Base-by-base conservation (phyloP, 768 basidiomycete genomes). In the Dentipellis fragilis region DNA sequence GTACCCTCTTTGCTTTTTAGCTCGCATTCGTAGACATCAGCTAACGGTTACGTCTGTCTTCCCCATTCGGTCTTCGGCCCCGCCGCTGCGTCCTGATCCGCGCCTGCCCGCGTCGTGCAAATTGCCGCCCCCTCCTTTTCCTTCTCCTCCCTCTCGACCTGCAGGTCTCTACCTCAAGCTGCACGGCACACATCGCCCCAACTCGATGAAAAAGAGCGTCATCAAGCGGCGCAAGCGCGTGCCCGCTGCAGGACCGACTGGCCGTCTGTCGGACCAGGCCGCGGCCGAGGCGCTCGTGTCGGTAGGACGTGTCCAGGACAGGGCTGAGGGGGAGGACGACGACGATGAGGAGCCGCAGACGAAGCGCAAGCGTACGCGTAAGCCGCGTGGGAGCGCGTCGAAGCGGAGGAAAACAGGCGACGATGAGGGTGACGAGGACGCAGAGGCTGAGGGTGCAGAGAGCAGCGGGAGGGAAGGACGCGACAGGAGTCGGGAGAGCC, bases 141-240 rank as follows among this genome's bases (percentile, higher is more conserved):
- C 38, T 12, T 49, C 14, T 10, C 49, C 40, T 52, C 54, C 9
- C 29, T 42, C 40, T 34, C 37, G 19, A 11, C 16, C 16, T 37
- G 90, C 65, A 97, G 95, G 95, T 55, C 80, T 99, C 9, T 99
- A 98, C 74, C 96, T 92, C 79, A 98, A 99, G 72, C 80, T 99
- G 11, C 96, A 99, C 73, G 93, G 93, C 49, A 91, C 90, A 2
- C 93, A 97, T 64, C 84, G 96, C 38, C 96, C 96, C 39, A 94
- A 93, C 61, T 91, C 93, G 59, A 95, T 99, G 93, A 98, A 96
- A 73, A 97, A 98, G 76, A 89, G 91, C 4, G 92, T 96, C 62
- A 99, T 99, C 79, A 99, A 99, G 74, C 82, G 96, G 36, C 79
- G 96, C 61, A 98, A 98, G 72, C 86, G 96, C 62, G 94, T 99